Evolutionary conservation across 345 rosid genomes (phyloP).

Genomic region (Bruguiera gymnorhiza): DNA sequence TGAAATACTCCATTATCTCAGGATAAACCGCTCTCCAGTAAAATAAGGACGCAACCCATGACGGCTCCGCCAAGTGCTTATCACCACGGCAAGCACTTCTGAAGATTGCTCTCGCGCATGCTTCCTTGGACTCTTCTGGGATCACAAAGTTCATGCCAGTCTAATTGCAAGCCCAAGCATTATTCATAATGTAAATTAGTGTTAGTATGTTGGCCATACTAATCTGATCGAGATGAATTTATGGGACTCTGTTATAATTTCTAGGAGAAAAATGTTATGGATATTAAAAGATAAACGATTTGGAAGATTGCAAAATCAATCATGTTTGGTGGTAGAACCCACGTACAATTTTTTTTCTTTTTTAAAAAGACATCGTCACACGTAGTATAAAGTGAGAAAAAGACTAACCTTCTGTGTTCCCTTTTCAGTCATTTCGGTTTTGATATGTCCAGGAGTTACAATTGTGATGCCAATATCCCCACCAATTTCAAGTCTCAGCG

Average conservation of each 20-base stretch:
- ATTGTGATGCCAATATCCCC: not conserved
- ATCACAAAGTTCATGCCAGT: not conserved
- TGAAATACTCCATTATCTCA: not conserved
- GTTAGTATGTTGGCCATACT: no score
- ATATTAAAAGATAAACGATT: no score
- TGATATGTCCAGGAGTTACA: not conserved
- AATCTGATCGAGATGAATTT: no score
- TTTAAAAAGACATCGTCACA: no score
- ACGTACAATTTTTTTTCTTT: no score
- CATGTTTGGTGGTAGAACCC: no score
- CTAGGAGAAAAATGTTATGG: no score
- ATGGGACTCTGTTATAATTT: no score
- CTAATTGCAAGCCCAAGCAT: not conserved
- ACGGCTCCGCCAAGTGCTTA: not conserved
- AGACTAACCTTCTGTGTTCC: not conserved
- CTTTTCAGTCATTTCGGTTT: not conserved
- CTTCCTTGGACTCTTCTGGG: not conserved
- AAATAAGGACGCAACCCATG: not conserved
- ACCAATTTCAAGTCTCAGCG: constrained; percentile 4
- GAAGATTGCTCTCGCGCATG: constrained; percentile 1
- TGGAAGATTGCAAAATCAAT: no score
- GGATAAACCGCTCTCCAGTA: not conserved
- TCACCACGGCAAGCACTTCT: constrained; percentile 3
- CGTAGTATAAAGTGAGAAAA: not conserved
- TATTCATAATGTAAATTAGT: not conserved